These are phyloP conservation scores for Tolypocladium tropicale DNA, from an alignment of 2,329 filamentous ascomycete genomes.

Conservation along the genomic window DNA sequence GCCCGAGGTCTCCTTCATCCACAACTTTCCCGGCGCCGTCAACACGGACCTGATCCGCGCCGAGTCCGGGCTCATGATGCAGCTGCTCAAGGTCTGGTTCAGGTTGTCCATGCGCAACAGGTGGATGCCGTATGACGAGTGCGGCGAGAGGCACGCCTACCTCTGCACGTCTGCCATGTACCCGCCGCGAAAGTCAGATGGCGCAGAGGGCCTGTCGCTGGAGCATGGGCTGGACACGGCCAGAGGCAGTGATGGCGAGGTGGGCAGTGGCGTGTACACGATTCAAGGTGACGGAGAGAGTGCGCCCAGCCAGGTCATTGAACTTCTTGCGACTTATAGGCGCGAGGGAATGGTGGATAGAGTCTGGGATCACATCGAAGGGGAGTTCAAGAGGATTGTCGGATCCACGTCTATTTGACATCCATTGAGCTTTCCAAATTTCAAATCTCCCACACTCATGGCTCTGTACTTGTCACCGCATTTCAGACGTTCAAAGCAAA, in stretches of 20 bases:
- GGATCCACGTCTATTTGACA: neutral
- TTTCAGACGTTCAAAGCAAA: too few species aligned
- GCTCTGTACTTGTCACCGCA: too few species aligned
- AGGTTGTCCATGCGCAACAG: neutral
- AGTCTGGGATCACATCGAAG: neutral
- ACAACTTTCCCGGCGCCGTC: neutral
- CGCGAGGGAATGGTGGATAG: neutral
- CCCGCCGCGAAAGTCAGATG: neutral
- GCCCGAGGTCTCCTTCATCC: neutral
- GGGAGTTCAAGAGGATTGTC: neutral
- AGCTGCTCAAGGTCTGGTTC: neutral
- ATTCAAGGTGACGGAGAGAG: neutral
- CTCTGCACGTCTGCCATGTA: neutral
- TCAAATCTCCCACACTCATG: too few species aligned
- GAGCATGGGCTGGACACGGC: neutral
- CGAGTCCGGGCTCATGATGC: neutral
- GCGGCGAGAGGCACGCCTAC: neutral
- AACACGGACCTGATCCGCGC: neutral
- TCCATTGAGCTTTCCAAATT: too few species aligned
- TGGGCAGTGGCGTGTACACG: neutral
- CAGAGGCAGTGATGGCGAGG: neutral
- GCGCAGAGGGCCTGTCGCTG: neutral
- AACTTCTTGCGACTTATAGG: neutral
- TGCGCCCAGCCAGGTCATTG: neutral
- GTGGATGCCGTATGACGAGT: neutral